phyloP scores from a whole-genome alignment of 2,329 filamentous ascomycete genomes.

The Sclerotinia trifoliorum region DNA sequence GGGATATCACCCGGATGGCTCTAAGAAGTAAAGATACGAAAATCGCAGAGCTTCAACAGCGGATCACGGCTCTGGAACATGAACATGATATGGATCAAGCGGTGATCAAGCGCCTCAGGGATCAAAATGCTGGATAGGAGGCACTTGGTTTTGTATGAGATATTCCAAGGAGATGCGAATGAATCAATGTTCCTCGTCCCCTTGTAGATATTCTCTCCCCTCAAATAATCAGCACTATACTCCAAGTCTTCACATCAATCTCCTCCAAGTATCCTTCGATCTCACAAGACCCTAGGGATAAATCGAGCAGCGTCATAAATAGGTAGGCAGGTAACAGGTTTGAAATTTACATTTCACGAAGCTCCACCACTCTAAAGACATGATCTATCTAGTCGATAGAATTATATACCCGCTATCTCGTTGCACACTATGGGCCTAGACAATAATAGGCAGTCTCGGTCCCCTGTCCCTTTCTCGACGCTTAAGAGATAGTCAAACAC shows the following conservation, averaged over 20 bases:
- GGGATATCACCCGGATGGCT: constrained; percentile 63
- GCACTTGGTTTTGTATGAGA: neutral
- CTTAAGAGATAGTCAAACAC: too few species aligned
- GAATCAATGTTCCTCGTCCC: neutral
- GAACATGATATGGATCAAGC: constrained; percentile 54
- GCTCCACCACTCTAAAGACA: too few species aligned
- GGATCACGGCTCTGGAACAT: constrained; percentile 57
- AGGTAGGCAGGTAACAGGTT: too few species aligned
- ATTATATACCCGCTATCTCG: too few species aligned
- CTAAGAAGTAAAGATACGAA: constrained; percentile 64
- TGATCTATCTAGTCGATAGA: neutral
- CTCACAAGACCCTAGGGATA: neutral
- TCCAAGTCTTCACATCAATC: neutral
- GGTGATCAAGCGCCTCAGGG: constrained; percentile 40
- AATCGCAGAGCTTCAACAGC: constrained; percentile 63
- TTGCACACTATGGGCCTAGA: too few species aligned
- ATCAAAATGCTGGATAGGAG: constrained; percentile 1
- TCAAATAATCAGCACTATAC: too few species aligned
- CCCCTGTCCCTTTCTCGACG: too few species aligned
- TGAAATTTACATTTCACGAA: neutral
- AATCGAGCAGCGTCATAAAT: neutral
- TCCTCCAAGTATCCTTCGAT: neutral
- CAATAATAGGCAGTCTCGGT: too few species aligned
- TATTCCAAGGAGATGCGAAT: too few species aligned
- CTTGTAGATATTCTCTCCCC: neutral